These are phyloP conservation scores for Lathyrus sativus DNA, from an alignment of 306 rosid genomes.

Conservation along the genomic window DNA sequence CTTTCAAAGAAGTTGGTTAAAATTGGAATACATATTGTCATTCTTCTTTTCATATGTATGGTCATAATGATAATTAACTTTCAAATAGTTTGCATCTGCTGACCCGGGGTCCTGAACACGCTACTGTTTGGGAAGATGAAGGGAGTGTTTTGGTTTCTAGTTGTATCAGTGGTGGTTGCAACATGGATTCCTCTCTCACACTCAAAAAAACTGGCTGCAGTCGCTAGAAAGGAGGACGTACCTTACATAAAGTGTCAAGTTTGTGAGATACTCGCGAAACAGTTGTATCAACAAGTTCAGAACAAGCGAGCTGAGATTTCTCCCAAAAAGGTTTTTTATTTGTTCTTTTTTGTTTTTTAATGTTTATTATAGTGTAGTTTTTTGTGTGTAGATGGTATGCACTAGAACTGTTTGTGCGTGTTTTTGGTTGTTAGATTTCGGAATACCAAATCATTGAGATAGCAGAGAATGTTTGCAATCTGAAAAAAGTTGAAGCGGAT, in stretches of 20 bases:
- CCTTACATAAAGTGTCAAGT: constrained; percentile 89
- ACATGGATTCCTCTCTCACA: constrained; percentile 56
- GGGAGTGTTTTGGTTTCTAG: constrained; percentile 38
- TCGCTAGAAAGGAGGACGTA: constrained; percentile 80
- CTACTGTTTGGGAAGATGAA: constrained; percentile 43
- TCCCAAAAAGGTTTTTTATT: constrained; percentile 72
- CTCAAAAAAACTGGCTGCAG: constrained; percentile 61
- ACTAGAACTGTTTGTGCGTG: constrained; percentile 28
- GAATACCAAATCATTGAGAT: constrained; percentile 91
- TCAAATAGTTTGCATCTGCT: not conserved
- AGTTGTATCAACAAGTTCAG: constrained; percentile 67
- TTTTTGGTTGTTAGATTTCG: constrained; percentile 62
- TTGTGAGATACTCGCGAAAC: constrained; percentile 82
- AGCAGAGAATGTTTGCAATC: constrained; percentile 87
- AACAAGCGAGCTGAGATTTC: constrained; percentile 73
- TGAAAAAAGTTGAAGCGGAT: constrained; percentile 91
- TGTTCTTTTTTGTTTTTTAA: constrained; percentile 35
- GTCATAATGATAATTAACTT: not conserved
- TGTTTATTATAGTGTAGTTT: constrained; percentile 7
- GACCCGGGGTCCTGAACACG: not conserved
- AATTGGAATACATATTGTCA: not conserved
- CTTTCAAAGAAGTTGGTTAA: not conserved
- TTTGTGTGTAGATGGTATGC: not conserved
- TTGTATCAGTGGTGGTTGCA: constrained; percentile 50
- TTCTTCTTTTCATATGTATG: not conserved